Conservation (phyloP, 2,329 filamentous ascomycete species). For the Claviceps capensis region DNA sequence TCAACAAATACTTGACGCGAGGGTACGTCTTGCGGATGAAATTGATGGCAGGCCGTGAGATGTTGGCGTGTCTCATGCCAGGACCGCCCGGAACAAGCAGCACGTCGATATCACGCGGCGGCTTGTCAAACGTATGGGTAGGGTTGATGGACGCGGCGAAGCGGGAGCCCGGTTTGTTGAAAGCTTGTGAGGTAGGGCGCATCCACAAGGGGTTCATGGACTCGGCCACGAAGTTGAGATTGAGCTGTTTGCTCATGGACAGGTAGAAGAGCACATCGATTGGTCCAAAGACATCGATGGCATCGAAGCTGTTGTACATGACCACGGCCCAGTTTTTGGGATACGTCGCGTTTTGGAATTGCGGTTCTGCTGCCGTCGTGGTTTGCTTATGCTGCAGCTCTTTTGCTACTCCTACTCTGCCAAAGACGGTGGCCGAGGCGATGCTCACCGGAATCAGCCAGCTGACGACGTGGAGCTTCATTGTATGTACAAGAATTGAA, state of each 20-base stretch:
- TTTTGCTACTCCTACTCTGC: neutral
- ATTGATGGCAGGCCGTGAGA: conserved; percentile 19
- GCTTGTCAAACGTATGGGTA: conserved; percentile 36
- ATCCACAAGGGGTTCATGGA: conserved; percentile 26
- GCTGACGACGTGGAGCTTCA: neutral
- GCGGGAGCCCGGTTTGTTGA: conserved; percentile 10
- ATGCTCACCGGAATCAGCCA: neutral
- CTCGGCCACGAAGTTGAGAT: conserved; percentile 25
- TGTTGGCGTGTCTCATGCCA: conserved; percentile 25
- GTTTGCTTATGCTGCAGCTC: no score
- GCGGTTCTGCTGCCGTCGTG: neutral
- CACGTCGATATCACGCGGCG: conserved; percentile 35
- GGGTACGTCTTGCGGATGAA: conserved; percentile 30
- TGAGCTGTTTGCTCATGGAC: conserved; percentile 18
- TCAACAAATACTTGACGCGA: conserved; percentile 42
- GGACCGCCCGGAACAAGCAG: conserved; percentile 49
- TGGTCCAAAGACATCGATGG: conserved; percentile 26
- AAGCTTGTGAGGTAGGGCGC: conserved; percentile 10
- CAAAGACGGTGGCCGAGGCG: neutral
- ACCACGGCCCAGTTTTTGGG: conserved; percentile 4
- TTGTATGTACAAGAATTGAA: neutral
- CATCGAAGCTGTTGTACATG: conserved; percentile 5
- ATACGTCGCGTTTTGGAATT: neutral
- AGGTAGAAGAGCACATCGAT: conserved; percentile 29
- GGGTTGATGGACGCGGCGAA: conserved; percentile 22